A percentile compares a stretch with the other conserved stretches of the same genome.
phyloP scores from a whole-genome alignment of 176 grass and related monocot species.

The Hsuehochloa calcarea region DNA sequence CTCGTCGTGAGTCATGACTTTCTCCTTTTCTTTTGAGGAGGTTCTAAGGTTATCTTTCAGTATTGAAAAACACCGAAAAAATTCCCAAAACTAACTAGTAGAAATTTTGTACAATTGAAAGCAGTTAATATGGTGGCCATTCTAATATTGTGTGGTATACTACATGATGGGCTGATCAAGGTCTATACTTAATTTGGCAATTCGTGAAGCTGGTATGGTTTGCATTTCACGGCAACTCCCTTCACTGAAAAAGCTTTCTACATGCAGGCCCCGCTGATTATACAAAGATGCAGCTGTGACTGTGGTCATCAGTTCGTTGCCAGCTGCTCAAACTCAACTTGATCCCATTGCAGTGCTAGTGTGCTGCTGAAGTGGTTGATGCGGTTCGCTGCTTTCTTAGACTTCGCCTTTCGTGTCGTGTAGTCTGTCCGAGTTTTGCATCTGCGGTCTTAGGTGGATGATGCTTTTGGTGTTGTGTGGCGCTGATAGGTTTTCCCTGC shows the following conservation, averaged over 20 bases:
- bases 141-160: background rate
- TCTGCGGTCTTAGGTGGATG: background rate
- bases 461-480: background rate
- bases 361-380: background rate
- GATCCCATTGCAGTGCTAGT: background rate
- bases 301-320: background rate
- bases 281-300: constrained; percentile 1
- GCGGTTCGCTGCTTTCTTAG: background rate
- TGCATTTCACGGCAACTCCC: background rate
- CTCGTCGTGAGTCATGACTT: background rate
- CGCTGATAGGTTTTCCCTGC: background rate
- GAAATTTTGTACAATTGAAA: background rate
- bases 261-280: constrained; percentile 14
- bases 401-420: background rate
- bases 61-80: background rate
- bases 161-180: background rate
- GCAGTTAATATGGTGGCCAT: background rate
- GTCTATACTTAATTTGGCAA: background rate
- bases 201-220: background rate
- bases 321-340: background rate
- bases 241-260: constrained; percentile 3
- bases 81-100: background rate
- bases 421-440: background rate
- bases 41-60: background rate
- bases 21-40: background rate